Conservation (phyloP, 1,284 basidiomycete species). For the Volvariella surrecta region DNA sequence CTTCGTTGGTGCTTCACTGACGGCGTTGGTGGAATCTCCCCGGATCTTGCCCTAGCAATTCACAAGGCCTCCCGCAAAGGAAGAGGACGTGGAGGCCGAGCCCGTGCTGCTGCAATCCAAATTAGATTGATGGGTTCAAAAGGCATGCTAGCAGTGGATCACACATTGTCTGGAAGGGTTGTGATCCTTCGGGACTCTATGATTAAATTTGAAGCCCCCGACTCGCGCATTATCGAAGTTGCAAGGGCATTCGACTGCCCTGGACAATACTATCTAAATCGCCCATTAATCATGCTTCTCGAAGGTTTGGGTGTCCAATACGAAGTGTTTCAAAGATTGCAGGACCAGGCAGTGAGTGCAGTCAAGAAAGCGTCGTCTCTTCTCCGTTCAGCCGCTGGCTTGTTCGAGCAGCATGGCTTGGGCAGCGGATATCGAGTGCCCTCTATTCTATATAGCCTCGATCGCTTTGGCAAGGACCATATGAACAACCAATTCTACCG, state of each 20-base stretch:
- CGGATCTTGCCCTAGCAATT: slow-evolving; percentile 44
- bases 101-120: slow-evolving; percentile 44
- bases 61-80: slow-evolving; percentile 34
- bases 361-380: slow-evolving; percentile 33
- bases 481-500: slow-evolving; percentile 39
- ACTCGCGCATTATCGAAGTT: slow-evolving; percentile 47
- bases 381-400: slow-evolving; percentile 33
- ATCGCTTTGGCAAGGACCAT: slow-evolving; percentile 24
- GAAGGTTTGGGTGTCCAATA: slow-evolving; percentile 45
- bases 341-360: slow-evolving; percentile 42
- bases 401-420: slow-evolving; percentile 38
- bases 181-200: slow-evolving; percentile 49
- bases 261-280: slow-evolving; percentile 50
- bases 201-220: slow-evolving; percentile 52
- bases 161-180: slow-evolving; percentile 32
- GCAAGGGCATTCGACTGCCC: slow-evolving; percentile 56
- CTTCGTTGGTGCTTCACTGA: slow-evolving; percentile 50
- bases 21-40: slow-evolving; percentile 61
- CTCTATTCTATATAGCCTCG: slow-evolving; percentile 27
- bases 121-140: slow-evolving; percentile 56
- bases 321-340: slow-evolving; percentile 44
- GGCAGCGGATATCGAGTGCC: slow-evolving; percentile 31
- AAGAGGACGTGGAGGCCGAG: slow-evolving; percentile 23
- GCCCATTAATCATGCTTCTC: slow-evolving; percentile 65
- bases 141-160: slow-evolving; percentile 53